phyloP scores from a whole-genome alignment of 208 protist genomes.

The Naegleria fowleri region DNA sequence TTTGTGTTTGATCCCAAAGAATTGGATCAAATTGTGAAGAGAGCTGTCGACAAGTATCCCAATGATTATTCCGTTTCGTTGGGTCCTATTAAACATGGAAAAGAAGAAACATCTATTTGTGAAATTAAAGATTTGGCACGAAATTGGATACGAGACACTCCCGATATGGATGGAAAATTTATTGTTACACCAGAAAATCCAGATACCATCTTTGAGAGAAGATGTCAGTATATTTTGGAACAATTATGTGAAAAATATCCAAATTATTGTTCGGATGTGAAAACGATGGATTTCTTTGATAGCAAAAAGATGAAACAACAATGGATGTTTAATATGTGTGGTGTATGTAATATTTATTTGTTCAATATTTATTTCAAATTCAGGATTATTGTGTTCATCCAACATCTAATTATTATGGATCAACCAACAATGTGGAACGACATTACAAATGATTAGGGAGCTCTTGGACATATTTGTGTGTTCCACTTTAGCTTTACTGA shows the following conservation, averaged over 20 bases:
- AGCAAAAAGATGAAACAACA: background rate
- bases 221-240: background rate
- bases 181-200: background rate
- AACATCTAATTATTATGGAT: no score
- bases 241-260: background rate
- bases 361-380: no score
- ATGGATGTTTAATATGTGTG: slow-evolving; percentile 3
- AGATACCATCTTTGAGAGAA: background rate
- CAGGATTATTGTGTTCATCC: no score
- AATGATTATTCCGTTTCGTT: background rate
- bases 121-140: background rate
- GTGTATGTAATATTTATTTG: background rate
- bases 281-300: background rate
- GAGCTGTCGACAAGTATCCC: background rate
- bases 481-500: background rate
- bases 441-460: background rate
- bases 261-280: background rate
- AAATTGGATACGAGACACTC: background rate
- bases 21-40: background rate
- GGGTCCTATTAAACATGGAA: background rate
- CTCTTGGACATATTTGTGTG: background rate
- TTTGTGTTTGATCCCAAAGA: background rate
- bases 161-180: background rate
- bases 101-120: background rate
- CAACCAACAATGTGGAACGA: no score